phyloP scores from a whole-genome alignment of 2,329 filamentous ascomycete species.

The Colletotrichum sp. region DNA sequence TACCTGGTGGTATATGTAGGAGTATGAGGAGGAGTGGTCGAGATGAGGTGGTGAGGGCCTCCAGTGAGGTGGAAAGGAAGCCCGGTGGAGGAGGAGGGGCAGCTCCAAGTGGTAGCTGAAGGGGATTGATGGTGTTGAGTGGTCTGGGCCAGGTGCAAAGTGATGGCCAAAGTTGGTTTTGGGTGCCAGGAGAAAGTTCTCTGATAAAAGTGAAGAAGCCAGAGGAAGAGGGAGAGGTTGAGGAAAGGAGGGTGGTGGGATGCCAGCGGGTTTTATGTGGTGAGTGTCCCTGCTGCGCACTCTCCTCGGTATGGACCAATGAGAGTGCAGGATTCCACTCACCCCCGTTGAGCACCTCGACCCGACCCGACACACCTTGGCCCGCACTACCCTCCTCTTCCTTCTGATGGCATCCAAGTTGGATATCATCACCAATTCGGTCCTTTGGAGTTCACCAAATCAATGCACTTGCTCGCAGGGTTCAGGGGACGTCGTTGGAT shows the following conservation, averaged over 20 bases:
- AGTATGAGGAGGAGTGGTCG: neutral
- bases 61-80: neutral
- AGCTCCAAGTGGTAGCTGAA: neutral
- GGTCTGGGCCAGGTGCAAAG: neutral
- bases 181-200: neutral
- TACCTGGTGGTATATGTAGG: neutral
- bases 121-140: neutral
- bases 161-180: neutral
- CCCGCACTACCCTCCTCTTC: neutral
- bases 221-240: constrained; percentile 1
- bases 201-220: neutral
- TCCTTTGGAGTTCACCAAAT: neutral
- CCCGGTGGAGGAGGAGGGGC: neutral
- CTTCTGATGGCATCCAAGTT: neutral
- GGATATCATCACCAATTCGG: neutral
- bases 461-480: neutral
- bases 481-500: neutral
- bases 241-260: constrained; percentile 18
- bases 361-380: neutral
- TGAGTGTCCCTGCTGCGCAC: constrained; percentile 10
- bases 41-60: neutral
- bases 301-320: constrained; percentile 18
- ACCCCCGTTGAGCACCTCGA: neutral
- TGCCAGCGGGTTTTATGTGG: constrained; percentile 21
- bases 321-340: neutral